These are phyloP conservation scores for Neoarthrinium moseri DNA, from an alignment of 2,329 filamentous ascomycete species.

Conservation along the genomic window DNA sequence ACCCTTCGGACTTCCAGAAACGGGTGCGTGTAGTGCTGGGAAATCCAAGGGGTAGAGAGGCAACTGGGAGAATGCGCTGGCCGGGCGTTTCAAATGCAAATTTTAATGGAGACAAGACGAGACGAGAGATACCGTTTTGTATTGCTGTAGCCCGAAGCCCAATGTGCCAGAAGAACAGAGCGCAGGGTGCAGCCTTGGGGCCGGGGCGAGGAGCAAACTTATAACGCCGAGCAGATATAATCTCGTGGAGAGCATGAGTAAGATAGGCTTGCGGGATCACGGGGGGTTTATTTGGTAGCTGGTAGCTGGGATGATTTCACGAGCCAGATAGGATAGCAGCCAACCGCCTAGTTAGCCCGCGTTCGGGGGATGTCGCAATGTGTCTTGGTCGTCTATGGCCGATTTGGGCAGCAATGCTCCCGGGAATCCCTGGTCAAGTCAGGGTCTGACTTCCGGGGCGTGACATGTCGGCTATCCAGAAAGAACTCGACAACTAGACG, in stretches of 20 bases:
- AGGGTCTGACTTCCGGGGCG: constrained; percentile 19
- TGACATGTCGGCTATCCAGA: constrained; percentile 23
- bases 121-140: constrained; percentile 12
- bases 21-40: background rate
- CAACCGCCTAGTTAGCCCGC: constrained; percentile 27
- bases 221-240: constrained; percentile 15
- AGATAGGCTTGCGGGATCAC: constrained; percentile 6
- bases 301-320: background rate
- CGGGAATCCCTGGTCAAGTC: constrained; percentile 29
- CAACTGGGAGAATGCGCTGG: constrained; percentile 21
- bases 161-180: background rate
- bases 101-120: constrained; percentile 15
- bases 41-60: constrained; percentile 1
- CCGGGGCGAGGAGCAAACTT: constrained; percentile 23
- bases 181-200: constrained; percentile 15
- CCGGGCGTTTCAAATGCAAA: constrained; percentile 21
- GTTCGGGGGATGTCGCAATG: constrained; percentile 31
- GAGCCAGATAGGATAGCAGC: background rate
- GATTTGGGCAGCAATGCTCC: constrained; percentile 43
- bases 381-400: constrained; percentile 19
- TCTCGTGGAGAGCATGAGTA: background rate
- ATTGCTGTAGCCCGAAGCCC: constrained; percentile 2
- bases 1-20: constrained; percentile 3
- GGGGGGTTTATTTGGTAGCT: constrained; percentile 7
- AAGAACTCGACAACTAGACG: constrained; percentile 24